phyloP scores from a whole-genome alignment of 164 flowering plant species.

The Brasenia schreberi region DNA sequence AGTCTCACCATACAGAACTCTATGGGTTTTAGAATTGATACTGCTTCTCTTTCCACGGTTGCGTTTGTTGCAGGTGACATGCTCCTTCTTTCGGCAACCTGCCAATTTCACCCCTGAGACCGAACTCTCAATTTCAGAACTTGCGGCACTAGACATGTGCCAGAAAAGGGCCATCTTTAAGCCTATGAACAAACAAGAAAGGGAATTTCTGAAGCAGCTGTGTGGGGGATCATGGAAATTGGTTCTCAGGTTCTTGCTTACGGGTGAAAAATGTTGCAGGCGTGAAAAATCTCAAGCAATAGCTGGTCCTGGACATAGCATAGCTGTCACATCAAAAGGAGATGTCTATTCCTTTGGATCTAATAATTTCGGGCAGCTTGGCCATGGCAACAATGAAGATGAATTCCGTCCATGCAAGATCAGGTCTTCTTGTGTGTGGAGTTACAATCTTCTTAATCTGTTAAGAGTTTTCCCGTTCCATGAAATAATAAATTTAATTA shows the following conservation, averaged over 20 bases:
- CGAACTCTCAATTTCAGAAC: conserved; percentile 73
- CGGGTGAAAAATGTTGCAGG: conserved; percentile 81
- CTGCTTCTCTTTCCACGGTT: conserved; percentile 42
- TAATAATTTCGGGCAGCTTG: conserved; percentile 90
- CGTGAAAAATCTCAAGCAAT: conserved; percentile 84
- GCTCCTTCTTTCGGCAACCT: conserved; percentile 81
- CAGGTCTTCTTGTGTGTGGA: conserved; percentile 35
- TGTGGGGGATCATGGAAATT: conserved; percentile 99
- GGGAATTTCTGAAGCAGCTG: conserved; percentile 37
- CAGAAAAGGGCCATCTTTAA: conserved; percentile 78
- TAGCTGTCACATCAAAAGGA: conserved; percentile 79
- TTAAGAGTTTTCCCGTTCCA: too few species aligned
- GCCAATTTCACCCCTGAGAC: conserved; percentile 77
- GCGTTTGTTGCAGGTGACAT: conserved; percentile 64
- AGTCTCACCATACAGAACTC: neutral
- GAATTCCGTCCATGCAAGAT: conserved; percentile 66
- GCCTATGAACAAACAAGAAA: conserved; percentile 58
- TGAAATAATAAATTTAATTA: too few species aligned
- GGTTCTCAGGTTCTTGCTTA: conserved; percentile 73
- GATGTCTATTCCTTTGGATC: conserved; percentile 78
- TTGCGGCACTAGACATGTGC: conserved; percentile 96
- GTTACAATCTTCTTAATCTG: too few species aligned
- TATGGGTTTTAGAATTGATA: conserved; percentile 37
- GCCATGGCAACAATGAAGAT: conserved; percentile 79
- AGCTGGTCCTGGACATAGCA: conserved; percentile 95